phyloP scores from a whole-genome alignment of 2,329 filamentous ascomycete genomes.

The Pseudogymnoascus sp. region DNA sequence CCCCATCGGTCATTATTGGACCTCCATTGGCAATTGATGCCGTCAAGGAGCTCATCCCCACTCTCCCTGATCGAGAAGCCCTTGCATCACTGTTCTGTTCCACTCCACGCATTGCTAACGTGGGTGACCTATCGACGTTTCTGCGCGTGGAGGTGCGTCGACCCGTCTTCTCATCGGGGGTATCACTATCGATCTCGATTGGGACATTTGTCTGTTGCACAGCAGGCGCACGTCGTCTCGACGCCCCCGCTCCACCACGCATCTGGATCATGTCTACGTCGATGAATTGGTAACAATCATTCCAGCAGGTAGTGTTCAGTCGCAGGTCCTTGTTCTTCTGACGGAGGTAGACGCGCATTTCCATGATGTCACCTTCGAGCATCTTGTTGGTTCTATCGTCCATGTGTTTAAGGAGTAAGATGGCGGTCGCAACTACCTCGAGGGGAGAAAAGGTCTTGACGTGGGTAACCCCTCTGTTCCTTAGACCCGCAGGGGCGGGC shows the following conservation, averaged over 20 bases:
- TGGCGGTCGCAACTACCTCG: slow-evolving; percentile 27
- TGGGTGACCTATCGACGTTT: background rate
- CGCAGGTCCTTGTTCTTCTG: slow-evolving; percentile 28
- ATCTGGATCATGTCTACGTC: slow-evolving; percentile 14
- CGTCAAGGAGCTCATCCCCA: background rate
- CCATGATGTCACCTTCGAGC: slow-evolving; percentile 28
- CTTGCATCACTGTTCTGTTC: background rate
- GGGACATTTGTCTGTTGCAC: background rate
- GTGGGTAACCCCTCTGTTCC: slow-evolving; percentile 20
- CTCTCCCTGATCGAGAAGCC: background rate
- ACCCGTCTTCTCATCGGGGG: background rate
- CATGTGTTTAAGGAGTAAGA: slow-evolving; percentile 27
- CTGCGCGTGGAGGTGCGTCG: background rate
- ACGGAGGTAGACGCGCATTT: slow-evolving; percentile 26
- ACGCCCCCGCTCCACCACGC: slow-evolving; percentile 4
- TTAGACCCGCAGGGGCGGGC: slow-evolving; percentile 23
- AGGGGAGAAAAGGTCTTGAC: slow-evolving; percentile 30
- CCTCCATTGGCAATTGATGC: background rate
- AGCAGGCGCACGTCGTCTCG: background rate
- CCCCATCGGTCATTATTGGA: background rate
- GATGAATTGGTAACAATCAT: slow-evolving; percentile 26
- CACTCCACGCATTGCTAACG: background rate
- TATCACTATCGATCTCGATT: background rate
- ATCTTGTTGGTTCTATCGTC: slow-evolving; percentile 22
- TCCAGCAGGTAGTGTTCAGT: slow-evolving; percentile 29